phyloP scores from a whole-genome alignment of 129 eudicot genomes.

The Escallonia herrerae region DNA sequence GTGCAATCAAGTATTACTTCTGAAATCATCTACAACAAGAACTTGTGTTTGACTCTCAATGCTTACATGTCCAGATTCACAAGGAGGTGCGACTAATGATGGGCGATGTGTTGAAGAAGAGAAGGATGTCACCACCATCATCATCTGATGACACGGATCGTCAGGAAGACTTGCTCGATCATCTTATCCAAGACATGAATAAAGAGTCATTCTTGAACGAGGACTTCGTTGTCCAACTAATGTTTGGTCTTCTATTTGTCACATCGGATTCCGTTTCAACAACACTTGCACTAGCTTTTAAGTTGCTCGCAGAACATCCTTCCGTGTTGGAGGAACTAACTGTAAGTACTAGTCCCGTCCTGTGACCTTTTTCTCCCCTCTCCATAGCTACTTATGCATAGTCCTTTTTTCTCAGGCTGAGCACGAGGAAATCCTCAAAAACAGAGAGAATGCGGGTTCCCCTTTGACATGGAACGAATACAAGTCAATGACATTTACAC shows the following conservation, averaged over 20 bases:
- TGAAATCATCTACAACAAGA: no score
- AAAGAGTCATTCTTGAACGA: conserved; percentile 39
- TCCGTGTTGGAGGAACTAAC: conserved; percentile 38
- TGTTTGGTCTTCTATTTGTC: conserved; percentile 53
- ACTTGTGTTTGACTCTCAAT: no score
- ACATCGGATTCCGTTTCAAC: conserved; percentile 46
- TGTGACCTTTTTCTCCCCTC: no score
- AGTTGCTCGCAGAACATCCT: conserved; percentile 51
- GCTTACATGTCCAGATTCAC: conserved; percentile 23
- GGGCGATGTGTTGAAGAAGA: conserved; percentile 31
- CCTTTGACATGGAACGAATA: conserved; percentile 48
- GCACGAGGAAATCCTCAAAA: conserved; percentile 41
- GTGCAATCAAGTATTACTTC: no score
- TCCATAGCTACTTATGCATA: no score
- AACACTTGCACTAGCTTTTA: conserved; percentile 40
- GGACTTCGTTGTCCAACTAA: conserved; percentile 39
- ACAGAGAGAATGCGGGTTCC: conserved; percentile 30
- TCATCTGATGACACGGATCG: conserved; percentile 9
- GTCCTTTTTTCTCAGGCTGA: conserved; percentile 30
- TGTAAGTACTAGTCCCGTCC: conserved; percentile 15
- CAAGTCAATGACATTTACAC: conserved; percentile 59
- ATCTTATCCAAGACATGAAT: conserved; percentile 33
- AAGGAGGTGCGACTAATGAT: conserved; percentile 34
- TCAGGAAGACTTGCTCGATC: conserved; percentile 43
- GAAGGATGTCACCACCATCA: conserved; percentile 16